Conservation (phyloP, 2,329 filamentous ascomycete species). For the Aureobasidium lini region DNA sequence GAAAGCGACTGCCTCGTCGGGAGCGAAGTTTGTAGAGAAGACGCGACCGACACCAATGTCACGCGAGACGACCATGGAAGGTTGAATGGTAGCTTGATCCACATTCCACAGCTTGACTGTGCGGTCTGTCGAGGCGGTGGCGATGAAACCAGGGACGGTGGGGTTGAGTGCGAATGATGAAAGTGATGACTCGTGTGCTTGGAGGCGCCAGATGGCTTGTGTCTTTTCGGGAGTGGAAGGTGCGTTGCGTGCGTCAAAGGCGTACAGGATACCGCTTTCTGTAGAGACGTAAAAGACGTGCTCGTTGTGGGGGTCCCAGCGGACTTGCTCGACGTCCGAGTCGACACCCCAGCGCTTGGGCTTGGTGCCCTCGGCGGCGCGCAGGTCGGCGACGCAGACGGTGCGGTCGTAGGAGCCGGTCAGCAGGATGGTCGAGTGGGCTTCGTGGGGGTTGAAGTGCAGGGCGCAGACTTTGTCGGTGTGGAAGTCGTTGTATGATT, state of each 20-base stretch:
- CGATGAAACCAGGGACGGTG: slow-evolving; percentile 84
- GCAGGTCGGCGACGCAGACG: slow-evolving; percentile 91
- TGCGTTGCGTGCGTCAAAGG: slow-evolving; percentile 75
- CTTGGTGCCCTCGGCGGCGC: slow-evolving; percentile 71
- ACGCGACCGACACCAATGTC: slow-evolving; percentile 93
- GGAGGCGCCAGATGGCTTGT: slow-evolving; percentile 87
- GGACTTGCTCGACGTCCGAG: slow-evolving; percentile 85
- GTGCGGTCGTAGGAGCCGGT: slow-evolving; percentile 95
- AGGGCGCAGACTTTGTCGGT: slow-evolving; percentile 97
- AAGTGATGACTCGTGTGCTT: slow-evolving; percentile 88
- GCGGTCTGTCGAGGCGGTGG: slow-evolving; percentile 87
- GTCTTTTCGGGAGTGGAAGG: slow-evolving; percentile 64
- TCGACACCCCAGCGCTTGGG: slow-evolving; percentile 86
- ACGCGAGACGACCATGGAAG: slow-evolving; percentile 82
- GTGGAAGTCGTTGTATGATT: slow-evolving; percentile 82
- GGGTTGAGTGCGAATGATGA: slow-evolving; percentile 91
- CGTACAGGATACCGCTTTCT: slow-evolving; percentile 84
- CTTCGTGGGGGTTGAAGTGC: slow-evolving; percentile 88
- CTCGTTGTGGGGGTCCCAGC: slow-evolving; percentile 86
- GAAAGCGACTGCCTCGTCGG: slow-evolving; percentile 86
- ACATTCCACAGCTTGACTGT: slow-evolving; percentile 97
- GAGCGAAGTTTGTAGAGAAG: slow-evolving; percentile 84
- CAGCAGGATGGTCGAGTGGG: slow-evolving; percentile 78
- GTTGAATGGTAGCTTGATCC: slow-evolving; percentile 48
- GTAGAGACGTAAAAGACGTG: slow-evolving; percentile 94